Evolutionary conservation across 768 basidiomycete species (phyloP).

Genomic region (Psilocybe subaeruginosa): DNA sequence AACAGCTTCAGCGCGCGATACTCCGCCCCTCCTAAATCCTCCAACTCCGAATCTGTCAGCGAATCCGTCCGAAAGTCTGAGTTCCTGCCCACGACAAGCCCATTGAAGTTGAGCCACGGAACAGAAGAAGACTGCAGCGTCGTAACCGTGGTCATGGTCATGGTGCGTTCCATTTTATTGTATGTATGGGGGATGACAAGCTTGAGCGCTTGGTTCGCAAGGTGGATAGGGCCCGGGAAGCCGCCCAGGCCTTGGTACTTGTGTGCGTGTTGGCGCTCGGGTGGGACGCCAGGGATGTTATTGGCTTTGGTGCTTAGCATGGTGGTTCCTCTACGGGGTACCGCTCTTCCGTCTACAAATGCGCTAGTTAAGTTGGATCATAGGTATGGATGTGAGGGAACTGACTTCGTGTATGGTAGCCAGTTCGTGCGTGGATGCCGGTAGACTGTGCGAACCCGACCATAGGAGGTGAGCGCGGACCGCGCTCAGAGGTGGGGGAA

Average conservation of each 20-base stretch:
- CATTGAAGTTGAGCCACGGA: slow-evolving; percentile 43
- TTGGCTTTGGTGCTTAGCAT: slow-evolving; percentile 24
- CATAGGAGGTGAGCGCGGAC: slow-evolving; percentile 3
- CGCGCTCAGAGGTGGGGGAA: slow-evolving; percentile 13
- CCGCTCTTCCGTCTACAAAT: slow-evolving; percentile 7
- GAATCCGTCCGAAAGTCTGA: slow-evolving; percentile 55
- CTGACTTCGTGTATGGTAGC: slow-evolving; percentile 12
- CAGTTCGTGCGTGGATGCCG: slow-evolving; percentile 16
- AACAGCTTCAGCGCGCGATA: slow-evolving; percentile 62
- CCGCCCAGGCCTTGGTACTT: slow-evolving; percentile 49
- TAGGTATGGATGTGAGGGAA: neutral
- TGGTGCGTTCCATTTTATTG: slow-evolving; percentile 44
- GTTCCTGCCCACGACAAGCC: slow-evolving; percentile 59
- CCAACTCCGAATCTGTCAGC: slow-evolving; percentile 68
- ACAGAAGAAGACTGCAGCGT: slow-evolving; percentile 38
- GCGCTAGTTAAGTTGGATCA: neutral
- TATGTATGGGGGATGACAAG: slow-evolving; percentile 46
- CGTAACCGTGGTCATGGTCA: slow-evolving; percentile 54
- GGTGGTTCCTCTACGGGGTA: slow-evolving; percentile 34
- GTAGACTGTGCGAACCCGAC: slow-evolving; percentile 25
- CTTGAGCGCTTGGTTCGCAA: slow-evolving; percentile 41
- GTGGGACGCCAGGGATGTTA: slow-evolving; percentile 14
- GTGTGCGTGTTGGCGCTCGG: slow-evolving; percentile 7
- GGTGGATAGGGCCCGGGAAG: slow-evolving; percentile 46
- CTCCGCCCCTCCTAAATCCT: slow-evolving; percentile 78